Conservation (phyloP, 75 land plant genomes). For the Larix kaempferi region DNA sequence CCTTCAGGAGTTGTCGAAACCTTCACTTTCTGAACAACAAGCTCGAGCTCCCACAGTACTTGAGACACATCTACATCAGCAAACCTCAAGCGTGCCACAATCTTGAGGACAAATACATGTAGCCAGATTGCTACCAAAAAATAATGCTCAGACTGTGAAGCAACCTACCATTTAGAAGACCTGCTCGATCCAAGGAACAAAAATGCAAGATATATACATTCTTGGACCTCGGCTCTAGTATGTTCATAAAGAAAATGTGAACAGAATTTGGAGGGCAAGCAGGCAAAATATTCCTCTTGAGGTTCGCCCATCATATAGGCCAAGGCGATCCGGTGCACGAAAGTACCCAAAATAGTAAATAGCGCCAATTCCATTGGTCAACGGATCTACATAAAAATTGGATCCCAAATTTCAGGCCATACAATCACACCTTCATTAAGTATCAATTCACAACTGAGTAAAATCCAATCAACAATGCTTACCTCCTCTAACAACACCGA, state of each 20-base stretch:
- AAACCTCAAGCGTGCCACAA: not conserved
- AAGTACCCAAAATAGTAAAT: slow-evolving; percentile 53
- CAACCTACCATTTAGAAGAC: slow-evolving; percentile 54
- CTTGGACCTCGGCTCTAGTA: slow-evolving; percentile 19
- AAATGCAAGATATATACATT: slow-evolving; percentile 49
- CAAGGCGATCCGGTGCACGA: slow-evolving; percentile 10
- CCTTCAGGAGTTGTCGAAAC: slow-evolving; percentile 83
- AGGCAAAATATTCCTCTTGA: slow-evolving; percentile 42
- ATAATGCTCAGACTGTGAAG: not conserved
- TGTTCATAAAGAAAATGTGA: slow-evolving; percentile 9
- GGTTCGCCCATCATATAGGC: slow-evolving; percentile 32
- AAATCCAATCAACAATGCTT: not conserved
- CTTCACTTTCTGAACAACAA: slow-evolving; percentile 70
- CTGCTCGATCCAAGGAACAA: slow-evolving; percentile 36
- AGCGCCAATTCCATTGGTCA: slow-evolving; percentile 81
- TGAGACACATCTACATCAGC: not conserved
- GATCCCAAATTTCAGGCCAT: not conserved
- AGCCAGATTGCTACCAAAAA: not conserved
- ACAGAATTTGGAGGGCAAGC: slow-evolving; percentile 44
- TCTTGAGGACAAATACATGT: too few species aligned
- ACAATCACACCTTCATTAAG: not conserved
- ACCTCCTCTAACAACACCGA: slow-evolving; percentile 12
- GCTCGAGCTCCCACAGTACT: slow-evolving; percentile 64
- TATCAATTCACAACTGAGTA: not conserved
- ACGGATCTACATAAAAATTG: slow-evolving; percentile 36